Evolutionary conservation across 176 grass and related monocot species (phyloP).

Genomic region (Metroxylon sagu): DNA sequence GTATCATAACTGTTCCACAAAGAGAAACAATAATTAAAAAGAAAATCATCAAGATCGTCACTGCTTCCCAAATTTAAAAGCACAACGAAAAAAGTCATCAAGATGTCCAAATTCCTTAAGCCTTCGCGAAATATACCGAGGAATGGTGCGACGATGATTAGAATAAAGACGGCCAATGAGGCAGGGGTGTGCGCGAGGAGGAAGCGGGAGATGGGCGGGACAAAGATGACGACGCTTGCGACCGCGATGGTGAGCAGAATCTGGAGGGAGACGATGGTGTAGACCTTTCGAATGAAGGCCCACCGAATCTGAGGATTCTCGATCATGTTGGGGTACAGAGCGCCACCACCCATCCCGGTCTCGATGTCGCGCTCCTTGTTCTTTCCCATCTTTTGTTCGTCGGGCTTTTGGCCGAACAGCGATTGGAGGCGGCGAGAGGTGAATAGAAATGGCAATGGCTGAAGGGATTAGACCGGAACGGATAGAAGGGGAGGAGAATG

Average conservation of each 20-base stretch:
- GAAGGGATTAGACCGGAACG: slow-evolving; percentile 10
- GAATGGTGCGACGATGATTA: slow-evolving; percentile 34
- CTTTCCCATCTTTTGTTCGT: neutral
- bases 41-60: neutral
- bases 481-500: neutral
- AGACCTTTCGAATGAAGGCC: slow-evolving; percentile 83
- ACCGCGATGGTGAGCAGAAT: slow-evolving; percentile 39
- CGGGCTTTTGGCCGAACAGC: too few relatives aligned
- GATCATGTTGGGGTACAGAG: slow-evolving; percentile 40
- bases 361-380: slow-evolving; percentile 17
- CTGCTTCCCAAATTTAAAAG: too few relatives aligned
- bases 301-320: slow-evolving; percentile 56
- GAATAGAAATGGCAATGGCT: neutral
- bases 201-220: slow-evolving; percentile 31
- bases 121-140: slow-evolving; percentile 17
- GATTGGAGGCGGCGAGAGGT: neutral
- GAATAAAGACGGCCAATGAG: slow-evolving; percentile 31
- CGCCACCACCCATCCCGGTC: neutral
- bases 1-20: slow-evolving; percentile 36
- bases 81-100: neutral
- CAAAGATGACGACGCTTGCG: slow-evolving; percentile 26
- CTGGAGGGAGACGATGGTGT: slow-evolving; percentile 39
- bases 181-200: slow-evolving; percentile 30
- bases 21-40: neutral
- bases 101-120: too few relatives aligned